These are phyloP conservation scores for Verticillium longisporum DNA, from an alignment of 2,329 filamentous ascomycete genomes.

Conservation along the genomic window DNA sequence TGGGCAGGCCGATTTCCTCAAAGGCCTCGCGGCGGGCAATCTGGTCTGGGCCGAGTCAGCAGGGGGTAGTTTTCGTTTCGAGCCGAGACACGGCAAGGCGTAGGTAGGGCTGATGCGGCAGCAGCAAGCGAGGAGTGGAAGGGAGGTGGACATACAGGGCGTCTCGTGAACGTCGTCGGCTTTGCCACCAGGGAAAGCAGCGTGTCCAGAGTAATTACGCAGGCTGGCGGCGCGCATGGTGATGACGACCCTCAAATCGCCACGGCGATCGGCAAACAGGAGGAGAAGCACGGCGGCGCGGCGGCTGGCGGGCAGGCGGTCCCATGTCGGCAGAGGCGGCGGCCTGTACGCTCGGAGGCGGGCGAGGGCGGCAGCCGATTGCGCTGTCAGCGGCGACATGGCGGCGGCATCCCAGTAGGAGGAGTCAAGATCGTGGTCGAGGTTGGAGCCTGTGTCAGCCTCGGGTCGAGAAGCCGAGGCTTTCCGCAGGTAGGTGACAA, in stretches of 20 bases:
- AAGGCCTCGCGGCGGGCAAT: constrained; percentile 85
- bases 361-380: constrained; percentile 50
- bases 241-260: constrained; percentile 67
- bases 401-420: constrained; percentile 50
- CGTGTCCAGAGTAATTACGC: constrained; percentile 72
- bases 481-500: constrained; percentile 9
- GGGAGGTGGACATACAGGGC: constrained; percentile 37
- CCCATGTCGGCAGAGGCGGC: constrained; percentile 56
- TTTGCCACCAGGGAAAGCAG: constrained; percentile 77
- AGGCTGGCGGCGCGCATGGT: constrained; percentile 61
- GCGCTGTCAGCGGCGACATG: constrained; percentile 49
- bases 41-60: constrained; percentile 49
- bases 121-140: background rate
- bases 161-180: constrained; percentile 51
- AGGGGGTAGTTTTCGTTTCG: background rate
- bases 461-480: constrained; percentile 1
- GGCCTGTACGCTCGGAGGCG: constrained; percentile 55
- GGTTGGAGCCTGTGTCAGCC: constrained; percentile 5
- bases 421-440: constrained; percentile 28
- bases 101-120: background rate
- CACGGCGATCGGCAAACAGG: constrained; percentile 75
- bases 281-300: constrained; percentile 84
- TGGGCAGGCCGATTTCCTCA: constrained; percentile 87
- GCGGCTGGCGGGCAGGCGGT: constrained; percentile 53
- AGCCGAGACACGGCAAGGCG: background rate